These are phyloP conservation scores for Penicillium sp. DNA, from an alignment of 2,329 filamentous ascomycete genomes.

Conservation along the genomic window DNA sequence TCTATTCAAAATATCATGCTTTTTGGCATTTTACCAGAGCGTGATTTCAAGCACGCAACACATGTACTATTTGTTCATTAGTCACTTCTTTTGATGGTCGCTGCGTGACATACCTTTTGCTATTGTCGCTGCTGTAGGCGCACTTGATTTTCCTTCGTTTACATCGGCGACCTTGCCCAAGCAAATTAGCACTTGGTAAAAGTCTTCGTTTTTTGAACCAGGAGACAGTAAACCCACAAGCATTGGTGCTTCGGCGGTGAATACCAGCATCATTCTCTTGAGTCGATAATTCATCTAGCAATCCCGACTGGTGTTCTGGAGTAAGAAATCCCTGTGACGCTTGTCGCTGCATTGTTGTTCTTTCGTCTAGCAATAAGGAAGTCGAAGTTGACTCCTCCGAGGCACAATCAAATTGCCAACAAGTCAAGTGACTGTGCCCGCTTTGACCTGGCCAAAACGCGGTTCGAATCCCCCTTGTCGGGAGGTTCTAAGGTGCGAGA, in stretches of 20 bases:
- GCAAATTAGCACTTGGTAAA: no score
- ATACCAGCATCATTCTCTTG: background rate
- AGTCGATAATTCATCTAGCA: background rate
- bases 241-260: background rate
- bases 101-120: background rate
- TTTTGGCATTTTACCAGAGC: conserved; percentile 21
- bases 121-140: conserved; percentile 12
- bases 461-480: background rate
- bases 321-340: background rate
- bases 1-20: no score
- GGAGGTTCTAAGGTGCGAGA: background rate
- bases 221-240: background rate
- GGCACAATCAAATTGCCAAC: background rate
- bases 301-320: background rate
- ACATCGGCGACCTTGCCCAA: conserved; percentile 11
- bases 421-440: background rate
- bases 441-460: background rate
- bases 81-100: background rate
- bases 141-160: conserved; percentile 19
- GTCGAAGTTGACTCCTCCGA: background rate
- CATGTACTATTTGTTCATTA: conserved; percentile 11
- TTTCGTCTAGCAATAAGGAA: background rate
- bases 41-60: conserved; percentile 13
- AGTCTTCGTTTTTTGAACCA: no score
- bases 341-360: background rate